Base-by-base conservation (phyloP, 306 rosid genomes). In the Rosa chinensis region DNA sequence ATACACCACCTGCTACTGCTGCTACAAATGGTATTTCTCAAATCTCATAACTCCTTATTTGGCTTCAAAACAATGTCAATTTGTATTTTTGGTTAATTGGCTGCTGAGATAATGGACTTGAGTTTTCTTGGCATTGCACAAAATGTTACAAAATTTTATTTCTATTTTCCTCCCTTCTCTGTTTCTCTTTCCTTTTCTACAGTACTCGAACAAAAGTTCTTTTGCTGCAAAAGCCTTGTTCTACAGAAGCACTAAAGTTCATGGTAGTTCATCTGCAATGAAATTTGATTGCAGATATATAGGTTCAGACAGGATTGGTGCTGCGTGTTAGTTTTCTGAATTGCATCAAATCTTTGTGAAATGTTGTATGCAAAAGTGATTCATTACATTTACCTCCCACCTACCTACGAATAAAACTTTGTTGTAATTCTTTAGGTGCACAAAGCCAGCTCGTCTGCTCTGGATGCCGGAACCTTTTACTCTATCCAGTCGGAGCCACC, bases 361-460 rank as follows among this genome's bases (percentile, higher is more conserved):
- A 39, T 67, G 17, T 17, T 67, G 72, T 40, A 67, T 17, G 72
- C 28, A 32, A 72, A 20, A 40, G 50, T 74, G 52, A 21, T 81
- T 21, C 35, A 18, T 45, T 53, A 63, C 48, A 32, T 78, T 42
- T 55, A 56, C 14, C 14, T 8, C 28, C 45, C 2, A 72, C 16
- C 75, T 45, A 4, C 32, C 14, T 16, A 72, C 16, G 21, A 44
- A 79, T 5, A 80, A 74, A 52, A 49, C 80, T 80, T 49, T 47
- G 37, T 73, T 78, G 87, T 40, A 3, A 14, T 66, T 18, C 67
- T 82, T 52, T 85, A 93, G 98, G 91, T 78, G 85, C 86, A 76
- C 99, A 90, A 88, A 90, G 99, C 88, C 99, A 96, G 86, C 96
- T 96, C 44, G 99, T 96, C 23, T 96, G 99, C 84, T 93, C 98